Conservation (phyloP, 306 rosid species). For the Astragalus membranaceus region DNA sequence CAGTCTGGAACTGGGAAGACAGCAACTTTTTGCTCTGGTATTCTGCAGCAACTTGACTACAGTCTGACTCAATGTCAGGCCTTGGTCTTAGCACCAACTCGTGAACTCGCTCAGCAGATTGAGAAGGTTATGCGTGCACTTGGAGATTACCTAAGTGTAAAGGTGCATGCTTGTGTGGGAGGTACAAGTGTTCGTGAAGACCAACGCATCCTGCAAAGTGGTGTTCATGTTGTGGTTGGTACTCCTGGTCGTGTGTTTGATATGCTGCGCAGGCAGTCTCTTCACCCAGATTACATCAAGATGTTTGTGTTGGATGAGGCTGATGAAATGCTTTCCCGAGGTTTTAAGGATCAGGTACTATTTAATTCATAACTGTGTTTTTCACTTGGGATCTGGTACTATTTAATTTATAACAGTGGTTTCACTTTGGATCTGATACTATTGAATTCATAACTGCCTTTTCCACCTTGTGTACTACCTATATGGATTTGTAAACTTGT, state of each 20-base stretch:
- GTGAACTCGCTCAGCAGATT: slow-evolving; percentile 80
- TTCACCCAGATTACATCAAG: slow-evolving; percentile 56
- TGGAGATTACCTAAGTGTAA: slow-evolving; percentile 76
- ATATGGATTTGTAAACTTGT: not conserved
- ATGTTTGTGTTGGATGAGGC: slow-evolving; percentile 90
- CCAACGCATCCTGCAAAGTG: slow-evolving; percentile 61
- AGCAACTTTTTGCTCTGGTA: slow-evolving; percentile 73
- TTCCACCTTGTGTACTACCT: not conserved
- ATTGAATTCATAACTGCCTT: not conserved
- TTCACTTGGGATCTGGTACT: slow-evolving; percentile 45
- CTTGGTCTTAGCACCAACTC: slow-evolving; percentile 73
- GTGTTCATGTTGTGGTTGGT: slow-evolving; percentile 82
- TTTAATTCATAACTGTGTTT: not conserved
- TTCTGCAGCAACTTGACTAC: slow-evolving; percentile 73
- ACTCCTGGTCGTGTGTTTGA: slow-evolving; percentile 85
- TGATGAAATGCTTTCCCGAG: slow-evolving; percentile 80
- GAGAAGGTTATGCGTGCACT: slow-evolving; percentile 89
- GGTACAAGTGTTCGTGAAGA: slow-evolving; percentile 80
- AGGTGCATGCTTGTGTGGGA: slow-evolving; percentile 81
- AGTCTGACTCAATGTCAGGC: slow-evolving; percentile 56
- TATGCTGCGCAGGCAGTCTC: slow-evolving; percentile 73
- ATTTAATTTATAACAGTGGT: not conserved
- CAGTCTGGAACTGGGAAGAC: slow-evolving; percentile 87
- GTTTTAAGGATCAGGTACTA: slow-evolving; percentile 74
- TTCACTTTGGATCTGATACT: slow-evolving; percentile 47